Conservation (phyloP, 441 rosid genomes). For the Rhodomyrtus psidioides region DNA sequence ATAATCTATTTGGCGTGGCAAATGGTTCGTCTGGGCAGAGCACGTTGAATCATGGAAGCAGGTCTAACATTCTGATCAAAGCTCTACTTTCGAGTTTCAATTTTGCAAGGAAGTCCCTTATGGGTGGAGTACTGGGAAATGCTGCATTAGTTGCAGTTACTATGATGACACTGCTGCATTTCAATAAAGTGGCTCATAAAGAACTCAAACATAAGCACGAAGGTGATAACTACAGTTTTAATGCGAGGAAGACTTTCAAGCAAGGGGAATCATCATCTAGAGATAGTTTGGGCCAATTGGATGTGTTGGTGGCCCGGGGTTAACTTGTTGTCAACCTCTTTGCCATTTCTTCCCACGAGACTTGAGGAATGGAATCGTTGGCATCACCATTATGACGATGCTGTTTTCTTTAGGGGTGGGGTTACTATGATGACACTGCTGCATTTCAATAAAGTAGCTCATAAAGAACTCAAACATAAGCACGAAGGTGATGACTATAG, state of each 20-base stretch:
- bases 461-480: slow-evolving; percentile 23
- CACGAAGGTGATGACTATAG: background rate
- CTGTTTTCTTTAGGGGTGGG: slow-evolving; percentile 1
- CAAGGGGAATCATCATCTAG: background rate
- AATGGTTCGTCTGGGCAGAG: slow-evolving; percentile 24
- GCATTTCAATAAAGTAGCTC: slow-evolving; percentile 49
- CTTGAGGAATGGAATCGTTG: background rate
- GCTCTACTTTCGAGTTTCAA: slow-evolving; percentile 43
- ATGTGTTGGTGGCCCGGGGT: slow-evolving; percentile 12
- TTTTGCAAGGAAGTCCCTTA: slow-evolving; percentile 45
- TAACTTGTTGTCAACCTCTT: background rate
- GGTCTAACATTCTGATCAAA: slow-evolving; percentile 30
- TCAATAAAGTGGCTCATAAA: slow-evolving; percentile 40
- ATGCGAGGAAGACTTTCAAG: background rate
- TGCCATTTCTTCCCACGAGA: background rate
- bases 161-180: slow-evolving; percentile 65
- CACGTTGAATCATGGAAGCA: slow-evolving; percentile 9
- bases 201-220: slow-evolving; percentile 19
- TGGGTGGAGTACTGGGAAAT: slow-evolving; percentile 64
- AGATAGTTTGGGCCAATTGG: background rate
- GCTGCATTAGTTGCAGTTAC: slow-evolving; percentile 69
- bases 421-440: slow-evolving; percentile 69
- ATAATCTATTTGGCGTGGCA: slow-evolving; percentile 31
- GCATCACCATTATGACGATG: background rate
- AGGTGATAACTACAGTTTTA: background rate